Evolutionary conservation across 2,329 filamentous ascomycete genomes (phyloP).

Genomic region (Xylariaceae sp.): DNA sequence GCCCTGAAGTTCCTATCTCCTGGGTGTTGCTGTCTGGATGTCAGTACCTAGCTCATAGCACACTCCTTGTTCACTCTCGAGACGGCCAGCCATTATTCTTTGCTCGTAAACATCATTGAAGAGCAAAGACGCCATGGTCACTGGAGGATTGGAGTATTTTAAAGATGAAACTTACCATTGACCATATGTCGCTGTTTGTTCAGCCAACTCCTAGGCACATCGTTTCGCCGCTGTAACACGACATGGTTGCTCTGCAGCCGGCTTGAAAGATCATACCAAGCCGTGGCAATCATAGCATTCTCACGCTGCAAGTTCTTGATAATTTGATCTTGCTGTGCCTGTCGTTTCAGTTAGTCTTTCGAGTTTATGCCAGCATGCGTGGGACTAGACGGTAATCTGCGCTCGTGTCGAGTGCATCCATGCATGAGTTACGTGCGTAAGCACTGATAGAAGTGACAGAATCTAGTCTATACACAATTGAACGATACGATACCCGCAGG

Average conservation of each 20-base stretch:
- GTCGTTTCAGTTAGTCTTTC: conserved; percentile 3
- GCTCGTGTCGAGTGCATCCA: too few species aligned
- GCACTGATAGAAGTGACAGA: too few species aligned
- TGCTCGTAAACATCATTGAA: too few species aligned
- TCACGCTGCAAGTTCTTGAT: conserved; percentile 72
- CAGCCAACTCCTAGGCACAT: conserved; percentile 76
- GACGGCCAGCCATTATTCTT: too few species aligned
- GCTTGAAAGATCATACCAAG: conserved; percentile 79
- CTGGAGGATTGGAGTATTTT: too few species aligned
- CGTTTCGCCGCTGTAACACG: conserved; percentile 68
- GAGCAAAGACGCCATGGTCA: too few species aligned
- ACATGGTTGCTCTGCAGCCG: conserved; percentile 81
- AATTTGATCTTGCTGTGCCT: conserved; percentile 49
- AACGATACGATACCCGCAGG: background rate
- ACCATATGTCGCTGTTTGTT: conserved; percentile 75
- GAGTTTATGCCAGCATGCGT: too few species aligned
- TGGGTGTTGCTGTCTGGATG: conserved; percentile 23
- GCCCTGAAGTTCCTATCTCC: conserved; percentile 26
- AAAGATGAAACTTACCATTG: conserved; percentile 48
- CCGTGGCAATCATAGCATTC: conserved; percentile 73
- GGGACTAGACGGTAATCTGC: too few species aligned
- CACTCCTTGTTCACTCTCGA: too few species aligned
- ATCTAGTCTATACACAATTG: too few species aligned
- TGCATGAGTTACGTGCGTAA: too few species aligned
- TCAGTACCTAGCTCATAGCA: conserved; percentile 4